Evolutionary conservation across 2,329 filamentous ascomycete genomes (phyloP).

Genomic region (Cladobotryum mycophilum): DNA sequence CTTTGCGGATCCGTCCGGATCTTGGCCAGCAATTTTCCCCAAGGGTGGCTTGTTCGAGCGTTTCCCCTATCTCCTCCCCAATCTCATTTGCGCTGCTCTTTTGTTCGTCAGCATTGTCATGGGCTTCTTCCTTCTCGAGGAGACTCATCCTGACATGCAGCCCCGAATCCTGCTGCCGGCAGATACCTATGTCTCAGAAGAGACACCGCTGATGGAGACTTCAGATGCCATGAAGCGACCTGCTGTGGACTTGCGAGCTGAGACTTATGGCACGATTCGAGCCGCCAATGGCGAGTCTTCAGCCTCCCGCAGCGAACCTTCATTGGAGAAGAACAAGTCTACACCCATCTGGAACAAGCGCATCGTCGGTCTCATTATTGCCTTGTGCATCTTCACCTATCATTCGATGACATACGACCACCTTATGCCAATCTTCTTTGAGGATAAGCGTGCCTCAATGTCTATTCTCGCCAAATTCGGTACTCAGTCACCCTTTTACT

Average conservation of each 20-base stretch:
- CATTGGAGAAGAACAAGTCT: conserved; percentile 28
- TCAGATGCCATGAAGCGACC: conserved; percentile 69
- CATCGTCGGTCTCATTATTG: conserved; percentile 70
- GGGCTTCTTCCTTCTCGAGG: conserved; percentile 75
- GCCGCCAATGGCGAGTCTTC: conserved; percentile 42
- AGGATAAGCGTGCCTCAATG: conserved; percentile 57
- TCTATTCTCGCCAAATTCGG: conserved; percentile 27
- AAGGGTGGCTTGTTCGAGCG: conserved; percentile 61
- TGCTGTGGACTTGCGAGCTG: conserved; percentile 66
- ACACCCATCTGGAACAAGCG: conserved; percentile 48
- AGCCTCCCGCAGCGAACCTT: conserved; percentile 24
- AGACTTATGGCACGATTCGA: conserved; percentile 70
- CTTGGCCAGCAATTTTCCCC: conserved; percentile 67
- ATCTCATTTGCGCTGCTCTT: conserved; percentile 72
- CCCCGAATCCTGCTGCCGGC: conserved; percentile 41
- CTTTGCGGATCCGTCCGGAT: conserved; percentile 70
- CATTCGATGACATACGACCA: conserved; percentile 95
- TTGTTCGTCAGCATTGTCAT: conserved; percentile 72
- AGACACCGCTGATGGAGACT: conserved; percentile 70
- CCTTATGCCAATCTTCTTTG: conserved; percentile 85
- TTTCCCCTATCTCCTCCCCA: conserved; percentile 85
- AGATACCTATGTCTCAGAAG: conserved; percentile 50
- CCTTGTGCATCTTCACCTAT: conserved; percentile 85
- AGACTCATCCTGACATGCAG: conserved; percentile 83
- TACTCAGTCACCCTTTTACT: conserved; percentile 44